Base-by-base conservation (phyloP, 768 basidiomycete species). In the Filobasidium wieringae region DNA sequence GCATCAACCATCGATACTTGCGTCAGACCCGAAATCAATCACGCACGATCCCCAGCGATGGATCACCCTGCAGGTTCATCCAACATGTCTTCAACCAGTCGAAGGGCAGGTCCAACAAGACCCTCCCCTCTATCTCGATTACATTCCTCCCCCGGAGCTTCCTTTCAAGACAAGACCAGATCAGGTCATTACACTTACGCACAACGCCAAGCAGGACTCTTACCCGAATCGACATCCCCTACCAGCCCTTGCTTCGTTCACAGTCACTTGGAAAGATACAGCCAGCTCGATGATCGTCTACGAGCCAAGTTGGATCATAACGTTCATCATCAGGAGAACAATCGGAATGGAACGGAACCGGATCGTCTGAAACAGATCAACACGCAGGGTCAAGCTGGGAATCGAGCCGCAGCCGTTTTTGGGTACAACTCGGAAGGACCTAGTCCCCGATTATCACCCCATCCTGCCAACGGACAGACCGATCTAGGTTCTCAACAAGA, bases 171-270 rank as follows among this genome's bases (percentile, higher is more conserved):
- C 1, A 24, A 45, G 8, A 30, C 26, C 27, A 57, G 47, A 50
- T 26, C 47, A 43, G 47, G 50, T 33, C 17, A 19, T 22, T 34
- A 47, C 22, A 47, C 43, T 3, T 47, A 47, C 43, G 29, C 41
- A 1, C 45, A 31, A 49, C 17, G 24, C 5, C 32, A 50, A 4
- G 47, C 5, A 12, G 36, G 36, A 30, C 47, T 17, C 19, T n/a
- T 50, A 37, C 32, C 19, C 30, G 31, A 31, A 15, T 57, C 4
- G 15, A 57, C 33, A 24, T 26, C 55, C 19, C 40, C 32, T 4
- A 15, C 43, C 29, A 58, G 57, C 31, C 91, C 91, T 9, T 95
- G 89, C 70, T 93, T 91, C 74, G 84, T 96, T 34, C 91, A 96
- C 76, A 90, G 87, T 0, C 82, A 87, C 64, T 84, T 96, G 49